phyloP scores from a whole-genome alignment of 768 basidiomycete genomes.

The Amyloporia xantha region DNA sequence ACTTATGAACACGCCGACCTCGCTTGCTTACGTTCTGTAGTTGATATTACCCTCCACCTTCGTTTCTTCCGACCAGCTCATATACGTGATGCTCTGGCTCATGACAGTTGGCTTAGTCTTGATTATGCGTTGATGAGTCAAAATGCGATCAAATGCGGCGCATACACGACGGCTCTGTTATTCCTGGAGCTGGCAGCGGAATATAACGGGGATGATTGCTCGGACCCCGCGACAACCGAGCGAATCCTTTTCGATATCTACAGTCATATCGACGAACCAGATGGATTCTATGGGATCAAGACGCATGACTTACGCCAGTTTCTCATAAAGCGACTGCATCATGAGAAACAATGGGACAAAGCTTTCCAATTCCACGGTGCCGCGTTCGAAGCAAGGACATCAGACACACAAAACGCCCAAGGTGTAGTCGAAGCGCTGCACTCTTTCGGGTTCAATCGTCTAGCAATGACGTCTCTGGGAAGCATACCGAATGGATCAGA shows the following conservation, averaged over 20 bases:
- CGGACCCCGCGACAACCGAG: slow-evolving; percentile 39
- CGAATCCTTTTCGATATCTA: slow-evolving; percentile 88
- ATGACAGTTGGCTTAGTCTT: slow-evolving; percentile 78
- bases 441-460: slow-evolving; percentile 81
- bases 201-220: slow-evolving; percentile 25
- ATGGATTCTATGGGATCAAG: slow-evolving; percentile 94
- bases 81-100: slow-evolving; percentile 36
- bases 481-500: slow-evolving; percentile 23
- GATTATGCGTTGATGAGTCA: slow-evolving; percentile 66
- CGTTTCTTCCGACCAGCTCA: slow-evolving; percentile 51
- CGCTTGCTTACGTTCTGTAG: slow-evolving; percentile 48
- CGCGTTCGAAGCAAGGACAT: slow-evolving; percentile 55
- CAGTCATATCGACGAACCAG: slow-evolving; percentile 92
- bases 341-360: slow-evolving; percentile 89
- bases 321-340: slow-evolving; percentile 80
- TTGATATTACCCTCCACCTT: slow-evolving; percentile 75
- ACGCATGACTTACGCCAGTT: slow-evolving; percentile 72
- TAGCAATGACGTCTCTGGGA: slow-evolving; percentile 70
- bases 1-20: slow-evolving; percentile 29
- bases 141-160: slow-evolving; percentile 70
- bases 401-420: slow-evolving; percentile 37
- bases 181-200: slow-evolving; percentile 80
- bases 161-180: slow-evolving; percentile 85
- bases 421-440: slow-evolving; percentile 79
- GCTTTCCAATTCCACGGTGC: slow-evolving; percentile 91